Conservation (phyloP, 768 basidiomycete genomes). For the Phylloporus scabripes region DNA sequence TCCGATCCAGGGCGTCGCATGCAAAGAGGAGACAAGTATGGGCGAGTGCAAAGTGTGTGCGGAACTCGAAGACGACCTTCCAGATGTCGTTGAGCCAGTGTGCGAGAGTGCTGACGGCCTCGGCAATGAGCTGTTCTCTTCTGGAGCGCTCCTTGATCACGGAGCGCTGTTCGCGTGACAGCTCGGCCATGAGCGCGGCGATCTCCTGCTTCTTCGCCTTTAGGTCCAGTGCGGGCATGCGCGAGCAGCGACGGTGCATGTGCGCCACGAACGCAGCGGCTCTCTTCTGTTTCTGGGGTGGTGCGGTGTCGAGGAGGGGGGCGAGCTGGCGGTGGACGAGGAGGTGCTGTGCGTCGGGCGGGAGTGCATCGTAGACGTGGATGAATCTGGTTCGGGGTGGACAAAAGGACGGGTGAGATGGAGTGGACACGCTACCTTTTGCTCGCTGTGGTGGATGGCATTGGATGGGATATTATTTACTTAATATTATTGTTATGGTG, state of each 20-base stretch:
- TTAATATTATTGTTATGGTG: conserved; percentile 25
- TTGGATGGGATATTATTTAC: neutral
- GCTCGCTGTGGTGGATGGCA: conserved; percentile 16
- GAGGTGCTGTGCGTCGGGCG: conserved; percentile 44
- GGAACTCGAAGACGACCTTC: conserved; percentile 55
- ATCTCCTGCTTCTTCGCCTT: conserved; percentile 53
- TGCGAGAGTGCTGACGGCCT: conserved; percentile 50
- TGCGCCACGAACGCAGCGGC: conserved; percentile 37
- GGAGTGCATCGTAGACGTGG: conserved; percentile 45
- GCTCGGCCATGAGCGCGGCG: conserved; percentile 44
- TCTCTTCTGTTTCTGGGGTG: conserved; percentile 35
- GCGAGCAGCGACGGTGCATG: conserved; percentile 34
- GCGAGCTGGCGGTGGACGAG: conserved; percentile 48
- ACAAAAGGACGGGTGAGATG: neutral
- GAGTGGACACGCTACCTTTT: conserved; percentile 8
- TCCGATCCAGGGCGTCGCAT: conserved; percentile 41
- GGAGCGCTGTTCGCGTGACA: conserved; percentile 50
- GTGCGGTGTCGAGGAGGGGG: conserved; percentile 42
- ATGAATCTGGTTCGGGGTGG: conserved; percentile 34
- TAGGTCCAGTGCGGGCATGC: conserved; percentile 47
- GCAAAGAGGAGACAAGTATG: conserved; percentile 54
- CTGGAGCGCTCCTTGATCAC: conserved; percentile 49
- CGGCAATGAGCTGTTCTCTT: conserved; percentile 49
- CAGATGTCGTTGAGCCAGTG: conserved; percentile 64
- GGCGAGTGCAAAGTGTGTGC: conserved; percentile 44